phyloP scores from a whole-genome alignment of 306 rosid genomes.

The Astragalus membranaceus region DNA sequence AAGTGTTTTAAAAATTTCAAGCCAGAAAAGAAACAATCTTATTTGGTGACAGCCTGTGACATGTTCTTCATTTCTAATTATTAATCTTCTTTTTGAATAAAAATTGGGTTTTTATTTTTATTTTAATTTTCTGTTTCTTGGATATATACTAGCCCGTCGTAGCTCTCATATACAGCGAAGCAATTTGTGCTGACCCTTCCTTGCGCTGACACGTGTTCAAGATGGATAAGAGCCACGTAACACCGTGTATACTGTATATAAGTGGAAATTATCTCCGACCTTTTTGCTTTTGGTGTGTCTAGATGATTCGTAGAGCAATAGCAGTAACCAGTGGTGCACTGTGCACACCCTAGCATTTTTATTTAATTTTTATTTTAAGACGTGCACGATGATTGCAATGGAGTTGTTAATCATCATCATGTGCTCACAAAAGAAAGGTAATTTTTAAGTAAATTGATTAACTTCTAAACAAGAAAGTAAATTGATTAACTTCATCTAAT shows the following conservation, averaged over 20 bases:
- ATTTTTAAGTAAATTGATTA: no score
- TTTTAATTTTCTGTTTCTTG: neutral
- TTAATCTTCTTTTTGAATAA: neutral
- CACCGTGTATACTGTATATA: neutral
- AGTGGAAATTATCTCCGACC: neutral
- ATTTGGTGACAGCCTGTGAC: constrained; percentile 43
- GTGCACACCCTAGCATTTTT: neutral
- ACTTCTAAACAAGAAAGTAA: no score
- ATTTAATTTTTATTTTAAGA: neutral
- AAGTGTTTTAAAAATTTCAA: neutral
- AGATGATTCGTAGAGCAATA: constrained; percentile 15
- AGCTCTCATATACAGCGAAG: constrained; percentile 29
- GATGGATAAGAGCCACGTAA: constrained; percentile 32
- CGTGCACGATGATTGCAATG: neutral
- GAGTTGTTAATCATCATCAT: neutral
- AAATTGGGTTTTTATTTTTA: neutral
- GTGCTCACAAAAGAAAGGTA: neutral
- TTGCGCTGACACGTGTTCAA: constrained; percentile 39
- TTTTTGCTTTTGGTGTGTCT: constrained; percentile 16
- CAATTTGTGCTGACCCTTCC: neutral
- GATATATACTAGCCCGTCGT: neutral
- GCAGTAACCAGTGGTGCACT: neutral
- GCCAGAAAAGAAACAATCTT: neutral
- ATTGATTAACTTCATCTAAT: no score
- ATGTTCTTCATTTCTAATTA: neutral